Percentiles rank a stretch among this genome's conserved stretches.
phyloP scores from a whole-genome alignment of 164 flowering plant species.

The Magnolia kwangsiensis region DNA sequence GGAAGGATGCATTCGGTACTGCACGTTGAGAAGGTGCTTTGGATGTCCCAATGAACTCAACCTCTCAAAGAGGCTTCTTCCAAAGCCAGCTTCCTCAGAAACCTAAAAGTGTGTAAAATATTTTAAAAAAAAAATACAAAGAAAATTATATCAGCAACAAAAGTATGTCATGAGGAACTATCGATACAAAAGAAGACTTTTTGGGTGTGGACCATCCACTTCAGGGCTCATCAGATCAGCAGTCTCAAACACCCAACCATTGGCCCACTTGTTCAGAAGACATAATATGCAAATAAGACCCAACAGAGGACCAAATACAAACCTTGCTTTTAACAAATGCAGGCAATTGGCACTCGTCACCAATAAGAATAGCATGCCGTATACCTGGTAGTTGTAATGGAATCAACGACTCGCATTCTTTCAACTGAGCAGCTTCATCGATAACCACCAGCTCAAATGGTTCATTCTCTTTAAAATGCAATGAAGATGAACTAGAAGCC shows the following conservation, averaged over 20 bases:
- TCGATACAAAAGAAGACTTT: conserved; percentile 15
- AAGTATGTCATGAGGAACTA: background rate
- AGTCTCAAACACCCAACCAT: conserved; percentile 68
- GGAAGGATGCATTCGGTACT: conserved; percentile 57
- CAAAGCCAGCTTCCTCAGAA: conserved; percentile 38
- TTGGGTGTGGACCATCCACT: background rate
- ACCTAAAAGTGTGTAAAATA: conserved; percentile 13
- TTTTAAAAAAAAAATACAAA: background rate
- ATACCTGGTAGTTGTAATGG: conserved; percentile 41
- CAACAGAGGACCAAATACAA: background rate
- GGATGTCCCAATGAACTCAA: conserved; percentile 24
- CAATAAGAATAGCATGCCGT: conserved; percentile 39
- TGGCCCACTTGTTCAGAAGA: conserved; percentile 53
- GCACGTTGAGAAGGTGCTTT: conserved; percentile 44
- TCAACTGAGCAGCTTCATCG: conserved; percentile 60
- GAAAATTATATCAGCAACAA: background rate
- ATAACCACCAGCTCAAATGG: conserved; percentile 32
- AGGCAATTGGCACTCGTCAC: conserved; percentile 50
- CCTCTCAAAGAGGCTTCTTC: conserved; percentile 56
- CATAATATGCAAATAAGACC: conserved; percentile 29
- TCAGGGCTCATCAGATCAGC: conserved; percentile 39
- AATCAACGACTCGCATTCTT: conserved; percentile 48
- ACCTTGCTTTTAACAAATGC: conserved; percentile 48
- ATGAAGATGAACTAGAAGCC: conserved; percentile 28
- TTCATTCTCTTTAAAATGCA: conserved; percentile 18